Percentiles rank a stretch among this genome's conserved stretches.
These are phyloP conservation scores for Melastoma candidum DNA, from an alignment of 441 rosid species.

Conservation along the genomic window DNA sequence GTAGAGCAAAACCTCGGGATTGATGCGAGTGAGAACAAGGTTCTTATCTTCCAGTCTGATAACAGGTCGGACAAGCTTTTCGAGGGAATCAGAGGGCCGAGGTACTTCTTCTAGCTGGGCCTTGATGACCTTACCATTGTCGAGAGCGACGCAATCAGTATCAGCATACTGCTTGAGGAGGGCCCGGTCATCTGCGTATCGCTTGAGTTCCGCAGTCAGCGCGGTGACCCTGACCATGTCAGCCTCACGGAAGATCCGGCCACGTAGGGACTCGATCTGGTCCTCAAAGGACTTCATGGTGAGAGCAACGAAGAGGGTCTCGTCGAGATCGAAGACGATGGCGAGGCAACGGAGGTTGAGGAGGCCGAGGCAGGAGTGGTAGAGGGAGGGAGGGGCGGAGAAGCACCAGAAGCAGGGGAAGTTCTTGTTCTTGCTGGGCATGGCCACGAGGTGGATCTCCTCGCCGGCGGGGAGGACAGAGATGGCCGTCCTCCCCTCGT, in stretches of 20 bases:
- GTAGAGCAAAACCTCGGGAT: constrained; percentile 58
- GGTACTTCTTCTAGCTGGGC: constrained; percentile 82
- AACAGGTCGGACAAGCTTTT: constrained; percentile 75
- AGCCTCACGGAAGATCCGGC: constrained; percentile 71
- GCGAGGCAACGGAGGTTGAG: constrained; percentile 78
- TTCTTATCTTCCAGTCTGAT: constrained; percentile 71
- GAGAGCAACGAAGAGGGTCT: constrained; percentile 92
- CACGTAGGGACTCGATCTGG: constrained; percentile 62
- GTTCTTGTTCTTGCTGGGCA: constrained; percentile 98
- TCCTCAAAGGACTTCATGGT: constrained; percentile 96
- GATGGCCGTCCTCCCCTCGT: constrained; percentile 61
- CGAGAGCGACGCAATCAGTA: constrained; percentile 46
- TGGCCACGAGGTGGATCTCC: constrained; percentile 93
- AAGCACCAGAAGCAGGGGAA: constrained; percentile 99
- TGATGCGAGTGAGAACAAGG: constrained; percentile 75
- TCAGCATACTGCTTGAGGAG: constrained; percentile 82
- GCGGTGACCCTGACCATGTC: constrained; percentile 59
- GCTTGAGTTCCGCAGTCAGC: constrained; percentile 69
- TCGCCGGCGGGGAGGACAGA: constrained; percentile 71
- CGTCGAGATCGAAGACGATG: constrained; percentile 93
- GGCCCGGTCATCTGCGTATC: constrained; percentile 64
- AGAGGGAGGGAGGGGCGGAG: constrained; percentile 61
- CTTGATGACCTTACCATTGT: constrained; percentile 60
- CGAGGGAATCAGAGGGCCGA: constrained; percentile 43
- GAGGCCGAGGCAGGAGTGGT: constrained; percentile 70